Evolutionary conservation across 2,329 filamentous ascomycete species (phyloP), one percentile per base, ranked within the genome.

Genomic region (Penicillium polonicum): DNA sequence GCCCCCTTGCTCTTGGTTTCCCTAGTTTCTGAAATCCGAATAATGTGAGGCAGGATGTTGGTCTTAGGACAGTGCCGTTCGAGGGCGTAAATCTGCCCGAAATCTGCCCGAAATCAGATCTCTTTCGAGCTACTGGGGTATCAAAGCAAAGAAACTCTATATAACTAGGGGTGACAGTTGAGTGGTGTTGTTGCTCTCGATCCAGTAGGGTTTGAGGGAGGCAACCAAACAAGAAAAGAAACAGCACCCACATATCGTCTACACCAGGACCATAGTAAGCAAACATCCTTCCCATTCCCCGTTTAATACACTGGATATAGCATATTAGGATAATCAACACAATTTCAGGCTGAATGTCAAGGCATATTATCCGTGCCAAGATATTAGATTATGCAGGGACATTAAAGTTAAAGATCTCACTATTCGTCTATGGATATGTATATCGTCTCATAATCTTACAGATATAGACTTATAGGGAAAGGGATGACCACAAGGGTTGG

Each of bases 331-430:
- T 13, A 17, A n/a, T 25, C 15, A 25, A 36, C 21, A 5, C 5
- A 12, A 9, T 25, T n/a, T 5, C 15, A 17, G 17, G 27, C 25
- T 35, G 5, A 36, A 4, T 21, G 10, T 35, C 21, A 12, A 52
- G 10, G 15, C n/a, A 44, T 44, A 31, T n/a, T n/a, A 19, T 8
- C 33, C 1, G 15, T 42, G 55, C 55, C 49, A 57, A 57, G 55
- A 48, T 13, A 15, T 57, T 27, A 38, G 43, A 45, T 52, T 33
- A 48, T 57, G 55, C 55, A 57, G 43, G 42, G 55, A 15, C n/a
- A 42, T 53, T 42, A 42, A 44, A 45, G 48, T 57, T 57, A 53
- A 57, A 38, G 49, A 53, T 57, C 55, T 57, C 42, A 57, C 55
- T 31, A n/a, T 38, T 27, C 25, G 2, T 45, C 13, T 17, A 29